Percentiles rank a stretch among this genome's conserved stretches.
Conservation (phyloP, 164 flowering plant genomes). For the Houttuynia cordata region DNA sequence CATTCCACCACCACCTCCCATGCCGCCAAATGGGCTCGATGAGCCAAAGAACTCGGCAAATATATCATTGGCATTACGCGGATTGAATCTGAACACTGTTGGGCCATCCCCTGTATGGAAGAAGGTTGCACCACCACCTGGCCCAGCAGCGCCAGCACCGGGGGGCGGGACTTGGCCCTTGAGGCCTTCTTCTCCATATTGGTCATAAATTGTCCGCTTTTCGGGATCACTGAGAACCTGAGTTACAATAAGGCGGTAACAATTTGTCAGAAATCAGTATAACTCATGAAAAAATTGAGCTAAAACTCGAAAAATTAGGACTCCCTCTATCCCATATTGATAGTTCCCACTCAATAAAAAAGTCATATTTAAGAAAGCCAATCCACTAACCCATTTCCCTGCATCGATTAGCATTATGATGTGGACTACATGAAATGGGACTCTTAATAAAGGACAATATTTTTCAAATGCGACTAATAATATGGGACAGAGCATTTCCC, state of each 20-base stretch:
- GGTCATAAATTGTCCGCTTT: slow-evolving; percentile 47
- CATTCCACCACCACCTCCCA: slow-evolving; percentile 20
- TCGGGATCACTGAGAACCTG: slow-evolving; percentile 61
- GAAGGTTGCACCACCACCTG: slow-evolving; percentile 20
- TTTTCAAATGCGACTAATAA: too few species aligned
- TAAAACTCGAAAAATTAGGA: too few species aligned
- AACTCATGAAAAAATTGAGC: too few species aligned
- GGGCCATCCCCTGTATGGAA: slow-evolving; percentile 39
- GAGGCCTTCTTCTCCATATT: slow-evolving; percentile 53
- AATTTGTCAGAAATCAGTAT: too few species aligned
- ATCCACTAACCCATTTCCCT: too few species aligned
- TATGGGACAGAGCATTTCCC: too few species aligned
- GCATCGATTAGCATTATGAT: too few species aligned
- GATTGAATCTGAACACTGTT: slow-evolving; percentile 32
- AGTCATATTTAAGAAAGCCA: too few species aligned
- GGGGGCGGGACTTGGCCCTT: slow-evolving; percentile 53
- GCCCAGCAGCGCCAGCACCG: slow-evolving; percentile 23
- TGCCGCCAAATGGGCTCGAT: slow-evolving; percentile 39
- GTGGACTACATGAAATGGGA: too few species aligned
- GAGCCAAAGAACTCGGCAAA: slow-evolving; percentile 47
- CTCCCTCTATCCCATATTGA: too few species aligned
- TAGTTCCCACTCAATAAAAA: too few species aligned
- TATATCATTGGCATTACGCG: slow-evolving; percentile 48
- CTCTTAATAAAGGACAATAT: too few species aligned
- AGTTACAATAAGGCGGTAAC: not conserved